Conservation (phyloP, 441 rosid genomes). For the Erodium trifolium region DNA sequence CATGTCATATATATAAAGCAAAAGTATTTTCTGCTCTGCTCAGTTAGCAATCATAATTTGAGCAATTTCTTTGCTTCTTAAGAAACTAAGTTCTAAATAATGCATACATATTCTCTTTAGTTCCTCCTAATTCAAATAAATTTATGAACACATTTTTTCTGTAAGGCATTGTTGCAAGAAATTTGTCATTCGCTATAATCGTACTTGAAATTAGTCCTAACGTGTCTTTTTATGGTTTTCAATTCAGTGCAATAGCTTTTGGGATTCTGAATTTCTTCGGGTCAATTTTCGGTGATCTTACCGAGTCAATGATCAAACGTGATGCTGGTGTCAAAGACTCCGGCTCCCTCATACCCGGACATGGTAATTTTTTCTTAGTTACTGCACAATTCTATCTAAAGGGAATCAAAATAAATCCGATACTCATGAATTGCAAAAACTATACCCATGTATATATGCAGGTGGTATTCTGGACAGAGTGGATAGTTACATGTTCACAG, state of each 20-base stretch:
- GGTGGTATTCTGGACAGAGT: conserved; percentile 90
- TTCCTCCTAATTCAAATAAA: neutral
- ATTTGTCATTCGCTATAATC: too few relatives aligned
- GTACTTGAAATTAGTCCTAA: neutral
- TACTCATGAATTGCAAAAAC: too few relatives aligned
- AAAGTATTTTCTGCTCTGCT: neutral
- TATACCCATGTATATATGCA: conserved; percentile 17
- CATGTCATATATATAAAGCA: too few relatives aligned
- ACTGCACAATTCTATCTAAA: too few relatives aligned
- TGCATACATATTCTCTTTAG: too few relatives aligned
- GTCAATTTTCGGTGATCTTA: conserved; percentile 89
- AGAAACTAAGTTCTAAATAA: too few relatives aligned
- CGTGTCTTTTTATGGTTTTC: conserved; percentile 18
- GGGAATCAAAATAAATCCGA: too few relatives aligned
- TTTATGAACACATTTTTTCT: too few relatives aligned
- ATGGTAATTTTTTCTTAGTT: conserved; percentile 40
- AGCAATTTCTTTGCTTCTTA: neutral
- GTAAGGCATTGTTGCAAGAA: too few relatives aligned
- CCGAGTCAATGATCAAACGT: conserved; percentile 92
- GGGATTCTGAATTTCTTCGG: conserved; percentile 85
- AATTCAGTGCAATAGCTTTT: conserved; percentile 64
- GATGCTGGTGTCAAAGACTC: conserved; percentile 98
- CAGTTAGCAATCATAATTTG: neutral
- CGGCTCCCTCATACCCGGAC: conserved; percentile 92
- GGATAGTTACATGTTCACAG: conserved; percentile 90